Percentiles rank a stretch among this genome's conserved stretches.
Conservation (phyloP, 169 alveolate species). For the Perkinsus olseni region DNA sequence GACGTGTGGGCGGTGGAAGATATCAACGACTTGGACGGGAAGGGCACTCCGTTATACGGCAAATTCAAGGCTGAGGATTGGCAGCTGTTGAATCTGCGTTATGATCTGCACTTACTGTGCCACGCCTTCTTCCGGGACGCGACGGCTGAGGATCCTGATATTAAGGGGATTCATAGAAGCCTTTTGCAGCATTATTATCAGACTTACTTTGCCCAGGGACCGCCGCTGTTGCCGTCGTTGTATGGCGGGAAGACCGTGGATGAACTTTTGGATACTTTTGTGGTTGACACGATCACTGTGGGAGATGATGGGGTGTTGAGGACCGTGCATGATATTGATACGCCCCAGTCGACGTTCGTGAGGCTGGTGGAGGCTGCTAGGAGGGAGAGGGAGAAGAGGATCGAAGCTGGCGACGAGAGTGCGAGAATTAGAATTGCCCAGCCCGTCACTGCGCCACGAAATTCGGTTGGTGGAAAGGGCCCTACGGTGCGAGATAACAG, state of each 20-base stretch:
- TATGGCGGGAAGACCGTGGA: neutral
- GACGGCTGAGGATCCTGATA: neutral
- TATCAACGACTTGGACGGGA: neutral
- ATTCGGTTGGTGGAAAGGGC: neutral
- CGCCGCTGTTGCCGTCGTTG: neutral
- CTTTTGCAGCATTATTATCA: neutral
- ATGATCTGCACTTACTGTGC: neutral
- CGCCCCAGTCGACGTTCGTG: neutral
- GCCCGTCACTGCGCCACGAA: constrained; percentile 1
- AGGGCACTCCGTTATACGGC: neutral
- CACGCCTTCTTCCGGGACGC: neutral
- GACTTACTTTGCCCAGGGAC: neutral
- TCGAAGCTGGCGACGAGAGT: neutral
- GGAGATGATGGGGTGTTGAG: neutral
- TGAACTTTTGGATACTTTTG: neutral
- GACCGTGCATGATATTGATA: neutral
- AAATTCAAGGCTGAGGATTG: neutral
- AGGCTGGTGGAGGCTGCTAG: neutral
- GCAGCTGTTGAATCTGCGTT: neutral
- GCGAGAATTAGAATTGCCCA: neutral
- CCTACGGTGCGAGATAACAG: neutral
- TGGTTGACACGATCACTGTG: neutral
- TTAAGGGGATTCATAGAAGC: neutral
- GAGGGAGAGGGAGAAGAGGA: neutral
- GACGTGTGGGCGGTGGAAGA: neutral